phyloP scores from a whole-genome alignment of 169 alveolate genomes.

The Eimeria necatrix region DNA sequence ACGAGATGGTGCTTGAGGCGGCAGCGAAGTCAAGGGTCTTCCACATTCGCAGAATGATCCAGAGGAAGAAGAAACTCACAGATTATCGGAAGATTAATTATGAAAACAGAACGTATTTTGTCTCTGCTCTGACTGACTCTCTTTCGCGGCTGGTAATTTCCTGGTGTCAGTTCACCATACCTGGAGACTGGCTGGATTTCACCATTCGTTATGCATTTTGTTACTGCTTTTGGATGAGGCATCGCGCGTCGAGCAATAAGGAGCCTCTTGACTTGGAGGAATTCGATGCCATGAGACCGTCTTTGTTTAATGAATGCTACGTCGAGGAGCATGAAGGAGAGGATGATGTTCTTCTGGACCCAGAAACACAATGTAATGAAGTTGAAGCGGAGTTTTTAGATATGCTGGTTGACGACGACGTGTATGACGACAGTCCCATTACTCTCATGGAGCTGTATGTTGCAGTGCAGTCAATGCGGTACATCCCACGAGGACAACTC shows the following conservation, averaged over 20 bases:
- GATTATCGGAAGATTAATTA: constrained; percentile 78
- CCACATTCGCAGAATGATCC: constrained; percentile 78
- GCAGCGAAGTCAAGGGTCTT: constrained; percentile 80
- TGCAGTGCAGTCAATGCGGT: constrained; percentile 83
- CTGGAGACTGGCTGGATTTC: constrained; percentile 84
- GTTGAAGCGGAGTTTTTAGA: constrained; percentile 77
- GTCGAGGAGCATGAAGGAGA: constrained; percentile 50
- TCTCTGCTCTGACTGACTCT: constrained; percentile 80
- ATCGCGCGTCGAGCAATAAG: constrained; percentile 75
- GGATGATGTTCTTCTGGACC: constrained; percentile 64
- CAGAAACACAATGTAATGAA: constrained; percentile 59
- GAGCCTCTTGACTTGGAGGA: constrained; percentile 82
- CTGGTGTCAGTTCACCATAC: constrained; percentile 80
- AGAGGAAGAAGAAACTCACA: constrained; percentile 62
- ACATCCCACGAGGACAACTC: constrained; percentile 78
- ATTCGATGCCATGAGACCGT: constrained; percentile 77
- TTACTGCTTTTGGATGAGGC: constrained; percentile 83
- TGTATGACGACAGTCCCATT: constrained; percentile 81
- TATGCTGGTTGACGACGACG: constrained; percentile 79
- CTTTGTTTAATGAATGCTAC: constrained; percentile 79
- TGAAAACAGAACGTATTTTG: constrained; percentile 80
- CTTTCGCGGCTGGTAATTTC: constrained; percentile 80
- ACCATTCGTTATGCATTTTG: constrained; percentile 83
- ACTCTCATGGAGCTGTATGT: constrained; percentile 82
- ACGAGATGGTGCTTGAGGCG: constrained; percentile 83